phyloP scores from a whole-genome alignment of 208 protist species.

The Porcisia hertigi region DNA sequence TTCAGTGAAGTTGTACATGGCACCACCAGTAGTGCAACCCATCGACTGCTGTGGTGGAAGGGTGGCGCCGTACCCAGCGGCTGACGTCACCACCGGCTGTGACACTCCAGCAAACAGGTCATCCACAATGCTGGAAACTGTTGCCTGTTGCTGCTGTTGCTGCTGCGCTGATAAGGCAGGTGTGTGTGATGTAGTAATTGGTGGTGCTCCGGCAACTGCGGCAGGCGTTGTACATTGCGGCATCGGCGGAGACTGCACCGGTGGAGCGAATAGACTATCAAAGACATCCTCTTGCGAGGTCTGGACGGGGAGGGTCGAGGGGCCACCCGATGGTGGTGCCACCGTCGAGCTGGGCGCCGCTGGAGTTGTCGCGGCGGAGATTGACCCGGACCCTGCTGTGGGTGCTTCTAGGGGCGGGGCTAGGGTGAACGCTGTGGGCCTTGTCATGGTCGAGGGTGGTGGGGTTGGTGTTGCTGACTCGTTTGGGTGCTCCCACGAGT shows the following conservation, averaged over 20 bases:
- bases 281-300: constrained; percentile 40
- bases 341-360: not conserved
- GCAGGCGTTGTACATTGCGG: constrained; percentile 8
- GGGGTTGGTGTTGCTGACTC: constrained; percentile 9
- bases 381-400: not conserved
- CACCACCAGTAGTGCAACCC: not conserved
- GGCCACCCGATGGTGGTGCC: not conserved
- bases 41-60: constrained; percentile 5
- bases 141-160: constrained; percentile 3
- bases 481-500: constrained; percentile 27
- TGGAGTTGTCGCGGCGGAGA: constrained; percentile 8
- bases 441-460: not conserved
- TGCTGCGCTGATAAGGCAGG: not conserved
- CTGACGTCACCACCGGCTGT: not conserved
- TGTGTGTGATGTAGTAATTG: not conserved
- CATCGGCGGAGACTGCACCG: constrained; percentile 18
- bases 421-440: not conserved
- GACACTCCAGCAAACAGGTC: constrained; percentile 31
- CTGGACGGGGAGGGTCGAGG: constrained; percentile 1
- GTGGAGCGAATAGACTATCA: constrained; percentile 51
- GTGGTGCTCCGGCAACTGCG: not conserved
- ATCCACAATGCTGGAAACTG: constrained; percentile 26
- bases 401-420: not conserved
- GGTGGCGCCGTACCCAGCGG: not conserved
- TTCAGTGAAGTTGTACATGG: not conserved